phyloP scores from a whole-genome alignment of 148 eudicot genomes.

The Euryodendron excelsum region DNA sequence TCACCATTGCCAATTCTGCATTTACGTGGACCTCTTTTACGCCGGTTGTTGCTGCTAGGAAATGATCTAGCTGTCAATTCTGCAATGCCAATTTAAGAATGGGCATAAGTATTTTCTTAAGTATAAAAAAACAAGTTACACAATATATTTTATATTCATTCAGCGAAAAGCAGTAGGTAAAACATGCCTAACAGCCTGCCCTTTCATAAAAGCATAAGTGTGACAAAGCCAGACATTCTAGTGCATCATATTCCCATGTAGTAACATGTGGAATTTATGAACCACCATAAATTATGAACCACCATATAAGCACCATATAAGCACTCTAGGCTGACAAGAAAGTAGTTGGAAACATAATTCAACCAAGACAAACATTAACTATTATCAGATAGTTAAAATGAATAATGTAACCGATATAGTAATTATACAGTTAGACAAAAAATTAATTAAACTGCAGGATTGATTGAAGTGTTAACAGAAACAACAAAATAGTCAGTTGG shows the following conservation, averaged over 20 bases:
- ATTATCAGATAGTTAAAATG: neutral
- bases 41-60: conserved; percentile 5
- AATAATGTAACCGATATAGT: neutral
- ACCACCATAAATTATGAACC: too few relatives aligned
- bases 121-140: neutral
- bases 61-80: neutral
- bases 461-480: neutral
- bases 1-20: neutral
- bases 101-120: neutral
- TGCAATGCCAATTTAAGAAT: neutral
- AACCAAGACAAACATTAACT: neutral
- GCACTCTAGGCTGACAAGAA: neutral
- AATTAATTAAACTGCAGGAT: neutral
- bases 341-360: neutral
- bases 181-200: neutral
- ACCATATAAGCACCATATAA: neutral
- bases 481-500: neutral
- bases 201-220: neutral
- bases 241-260: neutral
- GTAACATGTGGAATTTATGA: too few relatives aligned
- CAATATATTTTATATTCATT: too few relatives aligned
- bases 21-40: neutral
- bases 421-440: neutral
- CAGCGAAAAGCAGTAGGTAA: neutral
- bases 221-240: neutral